Conservation (phyloP, 495 filamentous ascomycete species). For the Talaromyces trachyspermus region DNA sequence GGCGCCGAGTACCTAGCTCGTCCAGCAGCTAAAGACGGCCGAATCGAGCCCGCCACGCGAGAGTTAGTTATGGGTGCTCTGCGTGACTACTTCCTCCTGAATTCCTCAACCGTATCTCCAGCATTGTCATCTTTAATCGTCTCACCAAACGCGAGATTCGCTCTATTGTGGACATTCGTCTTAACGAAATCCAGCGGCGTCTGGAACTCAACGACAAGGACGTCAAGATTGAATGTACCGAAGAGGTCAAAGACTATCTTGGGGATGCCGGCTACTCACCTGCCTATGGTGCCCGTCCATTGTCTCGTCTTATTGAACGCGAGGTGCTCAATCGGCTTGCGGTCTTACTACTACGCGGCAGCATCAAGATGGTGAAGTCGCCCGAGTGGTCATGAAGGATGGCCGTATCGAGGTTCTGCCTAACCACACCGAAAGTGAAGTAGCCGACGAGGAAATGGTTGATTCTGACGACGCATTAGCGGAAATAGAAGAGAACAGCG, state of each 20-base stretch:
- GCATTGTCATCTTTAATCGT: constrained; percentile 96
- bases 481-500: constrained; percentile 51
- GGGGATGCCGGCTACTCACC: constrained; percentile 86
- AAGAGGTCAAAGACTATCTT: constrained; percentile 83
- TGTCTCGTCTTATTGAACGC: constrained; percentile 82
- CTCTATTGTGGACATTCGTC: constrained; percentile 87
- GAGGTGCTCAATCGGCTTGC: constrained; percentile 92
- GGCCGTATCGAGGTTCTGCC: constrained; percentile 71
- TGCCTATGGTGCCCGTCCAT: constrained; percentile 84
- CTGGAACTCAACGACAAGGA: constrained; percentile 73
- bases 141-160: constrained; percentile 83
- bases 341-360: constrained; percentile 78
- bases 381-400: constrained; percentile 67
- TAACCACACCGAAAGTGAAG: constrained; percentile 69
- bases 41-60: constrained; percentile 77
- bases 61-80: constrained; percentile 86
- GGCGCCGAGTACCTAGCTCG: constrained; percentile 90
- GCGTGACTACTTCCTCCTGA: constrained; percentile 95
- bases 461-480: constrained; percentile 65
- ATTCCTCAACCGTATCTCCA: constrained; percentile 95
- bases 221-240: constrained; percentile 65
- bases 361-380: constrained; percentile 77
- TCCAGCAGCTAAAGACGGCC: constrained; percentile 65
- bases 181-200: constrained; percentile 84
- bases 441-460: constrained; percentile 61